Base-by-base conservation (phyloP, 805 yeast species). In the Zygoascus flipseniorum region DNA sequence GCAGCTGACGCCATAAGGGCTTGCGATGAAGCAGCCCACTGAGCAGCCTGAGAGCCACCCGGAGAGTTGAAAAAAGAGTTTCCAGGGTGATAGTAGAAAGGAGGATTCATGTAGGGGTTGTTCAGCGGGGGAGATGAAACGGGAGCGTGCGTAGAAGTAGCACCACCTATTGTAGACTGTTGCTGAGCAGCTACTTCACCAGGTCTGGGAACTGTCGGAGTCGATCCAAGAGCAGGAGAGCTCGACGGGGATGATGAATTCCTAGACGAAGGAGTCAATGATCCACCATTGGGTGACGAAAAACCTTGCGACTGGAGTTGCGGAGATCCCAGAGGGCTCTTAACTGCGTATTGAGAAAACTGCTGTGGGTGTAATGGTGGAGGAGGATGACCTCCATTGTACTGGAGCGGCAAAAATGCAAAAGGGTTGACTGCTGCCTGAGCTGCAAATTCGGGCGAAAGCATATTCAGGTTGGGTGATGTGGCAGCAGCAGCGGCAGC, bases 401-500 rank as follows among this genome's bases (percentile, higher is more conserved):
- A 46, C 13, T 44, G 47, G 31, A 44, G 47, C 18, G 49, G 41
- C 39, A 46, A 46, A 18, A 18, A 46, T 42, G 45, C 45, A 23
- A 42, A 41, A n/a, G 43, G 52, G 28, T 49, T 49, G 5, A 9
- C 41, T 18, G 43, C 16, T 13, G 35, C 49, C 16, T 23, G 18
- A 16, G 50, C 50, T n/a, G 51, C 43, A 16, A 46, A 46, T 8
- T 46, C 49, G n/a, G 49, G 41, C n/a, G 49, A 11, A 20, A 31
- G 31, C 39, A 31, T 31, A 31, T 46, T 46, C 32, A 26, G 2
- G 31, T 35, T 47, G 35, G 50, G 41, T 18, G 54, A 37, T 5
- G 54, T 23, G 2, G 49, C 46, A 20, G 54, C 51, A 14, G 54
- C 54, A 26, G 54, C 54, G 6, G 54, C 51, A 9, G 54, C 54